phyloP scores from a whole-genome alignment of 169 alveolate genomes.

The Cryptosporidium andersoni region DNA sequence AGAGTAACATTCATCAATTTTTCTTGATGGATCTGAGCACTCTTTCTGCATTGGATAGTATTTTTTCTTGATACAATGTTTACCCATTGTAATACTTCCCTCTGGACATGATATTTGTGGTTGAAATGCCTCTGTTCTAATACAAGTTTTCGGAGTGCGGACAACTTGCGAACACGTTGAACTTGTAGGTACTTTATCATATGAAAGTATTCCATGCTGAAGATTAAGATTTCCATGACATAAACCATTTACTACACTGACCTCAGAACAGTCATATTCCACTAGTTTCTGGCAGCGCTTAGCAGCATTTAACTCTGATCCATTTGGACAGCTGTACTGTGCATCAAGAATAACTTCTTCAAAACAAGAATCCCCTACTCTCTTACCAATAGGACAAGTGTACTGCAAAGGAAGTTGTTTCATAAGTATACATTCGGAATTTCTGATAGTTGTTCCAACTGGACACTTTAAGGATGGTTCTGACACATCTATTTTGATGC shows the following conservation, averaged over 20 bases:
- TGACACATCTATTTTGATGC: slow-evolving; percentile 20
- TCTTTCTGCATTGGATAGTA: slow-evolving; percentile 29
- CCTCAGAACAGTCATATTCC: slow-evolving; percentile 67
- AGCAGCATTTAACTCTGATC: slow-evolving; percentile 29
- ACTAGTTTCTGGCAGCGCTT: slow-evolving; percentile 55
- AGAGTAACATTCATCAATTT: slow-evolving; percentile 16
- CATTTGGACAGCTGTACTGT: slow-evolving; percentile 45
- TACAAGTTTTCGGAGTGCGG: slow-evolving; percentile 45
- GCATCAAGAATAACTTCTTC: slow-evolving; percentile 29
- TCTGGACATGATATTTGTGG: slow-evolving; percentile 54
- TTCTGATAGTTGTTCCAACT: slow-evolving; percentile 3
- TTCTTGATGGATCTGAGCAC: slow-evolving; percentile 35
- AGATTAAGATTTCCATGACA: slow-evolving; percentile 10
- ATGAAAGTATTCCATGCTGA: not conserved
- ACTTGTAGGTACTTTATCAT: not conserved
- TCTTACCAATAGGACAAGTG: slow-evolving; percentile 29
- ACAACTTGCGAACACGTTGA: slow-evolving; percentile 33
- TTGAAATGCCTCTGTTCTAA: slow-evolving; percentile 60
- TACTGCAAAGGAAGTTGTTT: slow-evolving; percentile 52
- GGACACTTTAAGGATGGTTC: slow-evolving; percentile 39
- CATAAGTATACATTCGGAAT: slow-evolving; percentile 12
- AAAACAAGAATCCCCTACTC: slow-evolving; percentile 57
- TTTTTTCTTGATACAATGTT: slow-evolving; percentile 50
- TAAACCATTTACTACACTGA: slow-evolving; percentile 13
- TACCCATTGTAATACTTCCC: slow-evolving; percentile 42